These are phyloP conservation scores for Cladosporium sp. DNA, from an alignment of 2,329 filamentous ascomycete species.

Conservation along the genomic window DNA sequence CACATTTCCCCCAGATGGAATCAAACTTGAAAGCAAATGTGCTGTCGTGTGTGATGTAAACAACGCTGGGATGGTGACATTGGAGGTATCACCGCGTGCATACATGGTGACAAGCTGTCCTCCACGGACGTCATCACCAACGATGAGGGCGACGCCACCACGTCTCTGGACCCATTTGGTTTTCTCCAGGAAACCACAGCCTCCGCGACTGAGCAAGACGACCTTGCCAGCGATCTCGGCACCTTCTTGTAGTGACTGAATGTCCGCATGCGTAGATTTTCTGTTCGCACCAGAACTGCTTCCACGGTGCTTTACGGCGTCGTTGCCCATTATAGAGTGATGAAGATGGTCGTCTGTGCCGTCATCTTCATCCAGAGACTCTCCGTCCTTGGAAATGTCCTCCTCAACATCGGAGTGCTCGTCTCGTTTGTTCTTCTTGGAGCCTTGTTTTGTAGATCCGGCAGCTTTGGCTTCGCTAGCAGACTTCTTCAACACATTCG, in stretches of 20 bases:
- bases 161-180: slow-evolving; percentile 94
- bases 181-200: slow-evolving; percentile 95
- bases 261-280: slow-evolving; percentile 69
- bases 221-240: slow-evolving; percentile 94
- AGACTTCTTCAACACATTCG: slow-evolving; percentile 23
- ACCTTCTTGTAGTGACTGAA: slow-evolving; percentile 85
- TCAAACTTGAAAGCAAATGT: slow-evolving; percentile 83
- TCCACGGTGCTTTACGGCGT: slow-evolving; percentile 37
- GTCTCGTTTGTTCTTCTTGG: slow-evolving; percentile 29
- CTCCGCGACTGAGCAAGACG: slow-evolving; percentile 85
- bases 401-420: slow-evolving; percentile 12
- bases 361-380: slow-evolving; percentile 54
- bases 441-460: slow-evolving; percentile 21
- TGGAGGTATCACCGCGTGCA: slow-evolving; percentile 92
- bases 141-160: slow-evolving; percentile 85
- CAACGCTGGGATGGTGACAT: slow-evolving; percentile 87
- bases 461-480: slow-evolving; percentile 19
- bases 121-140: slow-evolving; percentile 88
- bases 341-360: slow-evolving; percentile 85
- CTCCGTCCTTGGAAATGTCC: slow-evolving; percentile 17
- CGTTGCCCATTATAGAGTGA: slow-evolving; percentile 53
- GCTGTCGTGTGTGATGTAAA: slow-evolving; percentile 96
- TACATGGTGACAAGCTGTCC: slow-evolving; percentile 96
- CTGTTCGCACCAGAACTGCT: slow-evolving; percentile 38
- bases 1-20: slow-evolving; percentile 67